Conservation (phyloP, 345 rosid species). For the Melaleuca quinquenervia region DNA sequence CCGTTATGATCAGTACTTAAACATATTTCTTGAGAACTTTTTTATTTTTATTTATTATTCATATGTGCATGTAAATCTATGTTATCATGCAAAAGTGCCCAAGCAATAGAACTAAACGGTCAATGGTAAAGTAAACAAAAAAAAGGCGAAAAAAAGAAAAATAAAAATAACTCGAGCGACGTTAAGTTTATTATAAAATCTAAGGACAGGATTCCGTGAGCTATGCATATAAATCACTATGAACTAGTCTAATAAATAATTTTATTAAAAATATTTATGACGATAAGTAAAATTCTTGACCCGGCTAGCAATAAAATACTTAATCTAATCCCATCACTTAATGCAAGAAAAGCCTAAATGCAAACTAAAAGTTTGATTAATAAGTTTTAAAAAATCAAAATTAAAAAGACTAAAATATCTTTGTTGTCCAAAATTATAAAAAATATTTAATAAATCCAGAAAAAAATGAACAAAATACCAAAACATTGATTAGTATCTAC, state of each 20-base stretch:
- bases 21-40: not conserved
- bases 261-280: not conserved
- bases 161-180: not conserved
- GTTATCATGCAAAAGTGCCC: not conserved
- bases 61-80: not conserved
- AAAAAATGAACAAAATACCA: not conserved
- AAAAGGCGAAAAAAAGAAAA: not conserved
- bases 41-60: not conserved
- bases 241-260: not conserved
- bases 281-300: not conserved
- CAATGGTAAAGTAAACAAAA: not conserved
- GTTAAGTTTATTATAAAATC: not conserved
- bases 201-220: not conserved
- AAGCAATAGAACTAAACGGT: not conserved
- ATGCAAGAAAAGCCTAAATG: not conserved
- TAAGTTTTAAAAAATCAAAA: not conserved
- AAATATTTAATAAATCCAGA: not conserved
- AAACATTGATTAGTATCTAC: not conserved
- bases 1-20: not conserved
- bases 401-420: not conserved
- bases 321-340: not conserved
- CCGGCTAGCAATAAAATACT: not conserved
- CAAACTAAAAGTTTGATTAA: not conserved
- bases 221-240: rapidly evolving
- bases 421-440: rapidly evolving